These are phyloP conservation scores for Mycena metata DNA, from an alignment of 768 basidiomycete species.

Conservation along the genomic window DNA sequence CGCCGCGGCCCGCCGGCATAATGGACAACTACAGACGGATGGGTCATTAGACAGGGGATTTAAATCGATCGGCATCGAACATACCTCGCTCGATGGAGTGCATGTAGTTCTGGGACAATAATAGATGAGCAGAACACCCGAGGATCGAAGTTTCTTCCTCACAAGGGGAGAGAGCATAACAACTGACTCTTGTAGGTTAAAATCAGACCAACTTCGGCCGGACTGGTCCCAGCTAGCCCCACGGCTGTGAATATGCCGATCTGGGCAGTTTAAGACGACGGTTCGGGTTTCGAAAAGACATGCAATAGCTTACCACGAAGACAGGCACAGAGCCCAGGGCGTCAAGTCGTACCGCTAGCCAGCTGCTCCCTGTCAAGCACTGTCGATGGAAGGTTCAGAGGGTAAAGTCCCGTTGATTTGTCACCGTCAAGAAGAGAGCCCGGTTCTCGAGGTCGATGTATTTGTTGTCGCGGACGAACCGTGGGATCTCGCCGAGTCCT, in stretches of 20 bases:
- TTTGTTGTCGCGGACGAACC: slow-evolving; percentile 77
- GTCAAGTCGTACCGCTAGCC: slow-evolving; percentile 81
- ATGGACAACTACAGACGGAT: slow-evolving; percentile 56
- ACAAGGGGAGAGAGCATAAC: slow-evolving; percentile 43
- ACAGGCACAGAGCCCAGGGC: slow-evolving; percentile 73
- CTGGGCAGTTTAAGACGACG: slow-evolving; percentile 46
- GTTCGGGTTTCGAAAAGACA: no score
- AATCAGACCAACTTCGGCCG: slow-evolving; percentile 79
- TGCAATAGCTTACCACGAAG: slow-evolving; percentile 56
- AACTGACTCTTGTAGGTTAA: slow-evolving; percentile 73
- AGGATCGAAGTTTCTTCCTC: slow-evolving; percentile 49
- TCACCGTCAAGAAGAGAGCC: slow-evolving; percentile 73
- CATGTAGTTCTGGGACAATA: slow-evolving; percentile 66
- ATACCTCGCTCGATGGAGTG: slow-evolving; percentile 73
- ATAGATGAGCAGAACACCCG: background rate
- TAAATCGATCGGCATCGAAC: no score
- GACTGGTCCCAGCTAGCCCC: slow-evolving; percentile 66
- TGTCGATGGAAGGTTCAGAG: background rate
- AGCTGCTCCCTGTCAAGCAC: slow-evolving; percentile 54
- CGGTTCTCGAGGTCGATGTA: slow-evolving; percentile 82
- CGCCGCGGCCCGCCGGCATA: slow-evolving; percentile 65
- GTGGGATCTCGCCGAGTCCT: slow-evolving; percentile 68
- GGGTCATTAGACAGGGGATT: no score
- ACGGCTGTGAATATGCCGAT: slow-evolving; percentile 76
- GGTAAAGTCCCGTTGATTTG: slow-evolving; percentile 68